phyloP scores from a whole-genome alignment of 306 rosid species.

The Trifolium pratense region DNA sequence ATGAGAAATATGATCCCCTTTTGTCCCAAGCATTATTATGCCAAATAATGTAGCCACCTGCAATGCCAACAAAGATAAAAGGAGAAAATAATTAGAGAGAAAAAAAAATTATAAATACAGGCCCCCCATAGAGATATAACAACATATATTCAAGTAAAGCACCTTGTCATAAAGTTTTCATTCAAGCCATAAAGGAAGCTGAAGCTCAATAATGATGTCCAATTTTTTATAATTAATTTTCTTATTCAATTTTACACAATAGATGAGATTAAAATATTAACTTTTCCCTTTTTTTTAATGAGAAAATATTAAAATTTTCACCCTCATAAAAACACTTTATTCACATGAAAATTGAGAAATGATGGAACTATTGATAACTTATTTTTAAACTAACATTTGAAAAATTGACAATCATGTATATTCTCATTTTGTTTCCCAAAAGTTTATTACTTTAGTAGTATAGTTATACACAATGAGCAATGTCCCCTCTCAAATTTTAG shows the following conservation, averaged over 20 bases:
- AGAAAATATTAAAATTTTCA: background rate
- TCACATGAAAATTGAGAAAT: constrained; percentile 17
- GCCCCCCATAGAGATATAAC: no score
- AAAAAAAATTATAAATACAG: background rate
- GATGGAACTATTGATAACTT: background rate
- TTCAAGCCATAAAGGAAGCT: constrained; percentile 32
- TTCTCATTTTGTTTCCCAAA: constrained; percentile 42
- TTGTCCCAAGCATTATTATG: constrained; percentile 33
- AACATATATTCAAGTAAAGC: background rate
- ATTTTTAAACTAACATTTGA: constrained; percentile 7
- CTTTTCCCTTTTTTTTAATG: no score
- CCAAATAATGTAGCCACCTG: constrained; percentile 37
- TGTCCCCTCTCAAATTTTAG: background rate
- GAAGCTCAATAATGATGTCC: constrained; percentile 38
- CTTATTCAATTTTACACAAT: background rate
- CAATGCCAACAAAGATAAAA: constrained; percentile 30
- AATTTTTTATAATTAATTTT: background rate
- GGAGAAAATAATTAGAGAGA: background rate
- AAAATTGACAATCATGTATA: constrained; percentile 34
- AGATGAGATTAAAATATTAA: background rate
- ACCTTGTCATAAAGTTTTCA: constrained; percentile 30
- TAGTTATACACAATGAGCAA: constrained; percentile 6
- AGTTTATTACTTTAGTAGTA: constrained; percentile 14
- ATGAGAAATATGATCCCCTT: constrained; percentile 38
- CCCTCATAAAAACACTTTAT: background rate